Conservation (phyloP, 768 basidiomycete species). For the Chlorophyllum brunneum region DNA sequence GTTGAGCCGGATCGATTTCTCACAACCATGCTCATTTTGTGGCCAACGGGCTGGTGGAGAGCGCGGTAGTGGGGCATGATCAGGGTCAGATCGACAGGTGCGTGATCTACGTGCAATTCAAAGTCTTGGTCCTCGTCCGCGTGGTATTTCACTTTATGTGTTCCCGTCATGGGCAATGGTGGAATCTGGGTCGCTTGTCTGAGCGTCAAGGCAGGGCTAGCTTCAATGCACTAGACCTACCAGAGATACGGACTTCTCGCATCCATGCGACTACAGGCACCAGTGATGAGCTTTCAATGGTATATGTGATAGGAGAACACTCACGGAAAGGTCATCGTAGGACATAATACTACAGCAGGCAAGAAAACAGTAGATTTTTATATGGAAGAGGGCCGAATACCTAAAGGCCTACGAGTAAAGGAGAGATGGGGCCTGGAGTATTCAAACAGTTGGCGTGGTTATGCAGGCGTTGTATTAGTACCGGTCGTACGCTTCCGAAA, state of each 20-base stretch:
- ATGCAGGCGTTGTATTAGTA: slow-evolving; percentile 3
- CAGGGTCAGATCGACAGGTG: slow-evolving; percentile 60
- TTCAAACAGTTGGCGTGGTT: slow-evolving; percentile 7
- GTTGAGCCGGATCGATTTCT: slow-evolving; percentile 47
- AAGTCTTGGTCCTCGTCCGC: slow-evolving; percentile 65
- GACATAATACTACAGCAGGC: slow-evolving; percentile 9
- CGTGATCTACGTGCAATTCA: slow-evolving; percentile 46
- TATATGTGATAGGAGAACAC: neutral
- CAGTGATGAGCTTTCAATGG: slow-evolving; percentile 8
- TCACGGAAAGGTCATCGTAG: slow-evolving; percentile 7
- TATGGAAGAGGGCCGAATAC: neutral
- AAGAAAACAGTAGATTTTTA: neutral
- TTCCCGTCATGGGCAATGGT: slow-evolving; percentile 34
- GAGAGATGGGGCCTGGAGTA: neutral
- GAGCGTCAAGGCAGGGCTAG: neutral
- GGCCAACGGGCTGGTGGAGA: slow-evolving; percentile 63
- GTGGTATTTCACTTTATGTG: slow-evolving; percentile 63
- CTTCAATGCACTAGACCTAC: slow-evolving; percentile 14
- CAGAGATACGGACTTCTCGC: slow-evolving; percentile 22
- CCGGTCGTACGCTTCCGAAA: slow-evolving; percentile 1
- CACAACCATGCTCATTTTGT: slow-evolving; percentile 70
- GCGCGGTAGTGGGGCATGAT: slow-evolving; percentile 79
- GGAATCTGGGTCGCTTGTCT: slow-evolving; percentile 12
- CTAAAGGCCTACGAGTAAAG: neutral
- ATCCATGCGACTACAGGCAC: slow-evolving; percentile 17